Evolutionary conservation across 2,329 filamentous ascomycete genomes (phyloP), one percentile per base, ranked within the genome.

Genomic region (Venturia nashicola): DNA sequence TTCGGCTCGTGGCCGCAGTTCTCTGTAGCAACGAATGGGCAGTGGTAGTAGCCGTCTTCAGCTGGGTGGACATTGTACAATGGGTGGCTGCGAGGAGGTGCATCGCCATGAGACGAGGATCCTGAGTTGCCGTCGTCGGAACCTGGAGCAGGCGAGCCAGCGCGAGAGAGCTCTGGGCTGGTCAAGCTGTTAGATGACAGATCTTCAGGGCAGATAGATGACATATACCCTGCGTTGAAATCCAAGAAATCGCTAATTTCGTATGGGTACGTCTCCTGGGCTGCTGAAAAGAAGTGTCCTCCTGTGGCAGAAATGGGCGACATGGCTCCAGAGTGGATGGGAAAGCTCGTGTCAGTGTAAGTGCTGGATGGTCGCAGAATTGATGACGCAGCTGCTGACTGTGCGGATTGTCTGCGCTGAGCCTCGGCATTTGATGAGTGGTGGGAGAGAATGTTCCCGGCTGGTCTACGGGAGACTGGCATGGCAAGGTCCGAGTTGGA

Each of bases 1-100:
- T 95, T 94, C 48, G 92, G 86, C 78, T 90, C 89, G 85, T 97
- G 93, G 76, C 84, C 89, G 83, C 93, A 97, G 72, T 86, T 81
- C 61, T 83, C 78, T 65, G 81, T 78, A 70, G 85, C 88, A 74
- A 88, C 86, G 81, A 88, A 94, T 6, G 93, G 93, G 81, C 93
- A 97, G 78, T 96, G 91, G 79, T 94, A 97, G 65, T 95, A 84
- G 72, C 91, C 91, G 76, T 96, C 90, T 42, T 81, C 74, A 48
- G 82, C 76, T 11, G 86, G 83, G 59, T 78, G 77, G 63, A 84
- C 85, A 73, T 87, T 86, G 79, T 92, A 93, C 14, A 90, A 78
- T 23, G 80, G 82, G 73, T 92, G 86, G 73, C 72, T 79, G 61
- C 79, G 73, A 18, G 75, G 73, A 65, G 74, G 73, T 61, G 75